phyloP scores from a whole-genome alignment of 345 rosid genomes.

The Populus pruinosa region DNA sequence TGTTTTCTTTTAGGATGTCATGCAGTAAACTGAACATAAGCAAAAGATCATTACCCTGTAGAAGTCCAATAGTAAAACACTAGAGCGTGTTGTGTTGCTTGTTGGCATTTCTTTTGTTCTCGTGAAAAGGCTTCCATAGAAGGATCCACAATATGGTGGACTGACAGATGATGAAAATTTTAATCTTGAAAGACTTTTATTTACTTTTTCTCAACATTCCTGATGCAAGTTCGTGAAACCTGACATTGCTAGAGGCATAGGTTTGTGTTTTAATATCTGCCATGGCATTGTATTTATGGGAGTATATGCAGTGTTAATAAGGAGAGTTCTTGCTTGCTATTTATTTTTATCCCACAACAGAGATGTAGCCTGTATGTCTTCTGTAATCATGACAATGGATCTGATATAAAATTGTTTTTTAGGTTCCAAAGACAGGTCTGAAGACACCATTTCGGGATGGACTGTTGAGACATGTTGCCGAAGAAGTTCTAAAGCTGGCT shows the following conservation, averaged over 20 bases:
- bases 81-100: background rate
- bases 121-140: background rate
- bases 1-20: background rate
- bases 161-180: background rate
- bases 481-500: constrained; percentile 76
- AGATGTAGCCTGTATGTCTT: constrained; percentile 1
- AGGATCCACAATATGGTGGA: background rate
- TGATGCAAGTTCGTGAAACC: background rate
- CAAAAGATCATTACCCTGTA: background rate
- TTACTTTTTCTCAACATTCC: background rate
- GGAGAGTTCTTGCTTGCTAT: background rate
- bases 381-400: constrained; percentile 7
- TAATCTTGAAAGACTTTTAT: background rate
- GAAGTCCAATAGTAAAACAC: background rate
- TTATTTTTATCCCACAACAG: background rate
- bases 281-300: background rate
- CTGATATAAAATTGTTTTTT: constrained; percentile 23
- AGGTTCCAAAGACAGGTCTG: constrained; percentile 86
- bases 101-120: background rate
- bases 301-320: background rate
- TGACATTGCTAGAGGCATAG: background rate
- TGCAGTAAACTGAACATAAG: background rate
- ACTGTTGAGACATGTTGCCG: constrained; percentile 65
- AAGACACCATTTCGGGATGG: constrained; percentile 94
- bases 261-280: background rate